Evolutionary conservation across 129 eudicot species (phyloP).

Genomic region (Arctium lappa): DNA sequence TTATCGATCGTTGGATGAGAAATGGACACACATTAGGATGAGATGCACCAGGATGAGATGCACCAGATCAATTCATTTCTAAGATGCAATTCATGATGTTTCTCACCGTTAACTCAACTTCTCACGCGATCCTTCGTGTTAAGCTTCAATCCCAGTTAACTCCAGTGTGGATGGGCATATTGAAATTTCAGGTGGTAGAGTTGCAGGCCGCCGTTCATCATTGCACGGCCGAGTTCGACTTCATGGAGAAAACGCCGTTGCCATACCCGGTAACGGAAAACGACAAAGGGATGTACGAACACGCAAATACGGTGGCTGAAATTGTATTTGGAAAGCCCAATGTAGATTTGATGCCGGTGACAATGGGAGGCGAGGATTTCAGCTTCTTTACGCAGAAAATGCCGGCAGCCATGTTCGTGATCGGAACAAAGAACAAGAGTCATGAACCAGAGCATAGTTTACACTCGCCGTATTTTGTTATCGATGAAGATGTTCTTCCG

Average conservation of each 20-base stretch:
- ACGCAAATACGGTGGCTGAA: conserved; percentile 45
- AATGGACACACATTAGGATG: too few species aligned
- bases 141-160: neutral
- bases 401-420: conserved; percentile 48
- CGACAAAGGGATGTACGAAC: conserved; percentile 41
- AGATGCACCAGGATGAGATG: too few species aligned
- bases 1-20: too few species aligned
- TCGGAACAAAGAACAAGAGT: conserved; percentile 42
- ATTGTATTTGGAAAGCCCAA: conserved; percentile 42
- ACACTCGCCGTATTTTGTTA: conserved; percentile 48
- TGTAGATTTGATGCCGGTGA: conserved; percentile 26
- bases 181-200: conserved; percentile 40
- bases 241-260: conserved; percentile 45
- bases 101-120: too few species aligned
- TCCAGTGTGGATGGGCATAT: neutral
- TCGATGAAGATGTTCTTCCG: conserved; percentile 50
- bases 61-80: too few species aligned
- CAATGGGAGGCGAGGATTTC: conserved; percentile 60
- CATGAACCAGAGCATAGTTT: conserved; percentile 27
- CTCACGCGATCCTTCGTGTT: too few species aligned
- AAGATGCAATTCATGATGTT: too few species aligned
- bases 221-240: conserved; percentile 44
- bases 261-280: conserved; percentile 47
- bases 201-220: conserved; percentile 47
- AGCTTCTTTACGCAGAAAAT: conserved; percentile 47